A percentile compares a stretch with the other conserved stretches of the same genome.
Evolutionary conservation across 164 flowering plant species (phyloP).

Genomic region (Liquidambar formosana): DNA sequence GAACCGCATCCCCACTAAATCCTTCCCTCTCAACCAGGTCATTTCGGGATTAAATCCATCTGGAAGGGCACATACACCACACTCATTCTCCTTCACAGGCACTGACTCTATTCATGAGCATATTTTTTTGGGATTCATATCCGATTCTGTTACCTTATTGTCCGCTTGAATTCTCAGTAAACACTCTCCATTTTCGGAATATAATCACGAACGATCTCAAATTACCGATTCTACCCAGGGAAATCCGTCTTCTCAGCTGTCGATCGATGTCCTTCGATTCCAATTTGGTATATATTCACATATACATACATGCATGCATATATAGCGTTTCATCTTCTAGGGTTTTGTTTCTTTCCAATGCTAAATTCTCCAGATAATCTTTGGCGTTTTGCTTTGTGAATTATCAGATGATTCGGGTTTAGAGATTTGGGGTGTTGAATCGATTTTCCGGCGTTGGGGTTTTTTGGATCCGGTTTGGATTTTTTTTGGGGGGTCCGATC

Average conservation of each 20-base stretch:
- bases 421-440: neutral
- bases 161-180: neutral
- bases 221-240: neutral
- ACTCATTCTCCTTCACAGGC: neutral
- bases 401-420: neutral
- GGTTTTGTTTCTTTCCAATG: neutral
- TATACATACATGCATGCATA: neutral
- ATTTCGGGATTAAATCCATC: neutral
- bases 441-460: constrained; percentile 1
- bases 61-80: neutral
- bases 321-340: neutral
- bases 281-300: neutral
- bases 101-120: neutral
- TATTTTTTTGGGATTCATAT: neutral
- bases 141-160: neutral
- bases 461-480: neutral
- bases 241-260: neutral
- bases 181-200: neutral
- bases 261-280: neutral
- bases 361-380: neutral
- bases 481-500: neutral
- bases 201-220: neutral
- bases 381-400: neutral
- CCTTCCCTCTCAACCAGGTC: neutral
- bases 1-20: neutral